Evolutionary conservation across 2,329 filamentous ascomycete species (phyloP).

Genomic region (Aspergillus fijiensis): DNA sequence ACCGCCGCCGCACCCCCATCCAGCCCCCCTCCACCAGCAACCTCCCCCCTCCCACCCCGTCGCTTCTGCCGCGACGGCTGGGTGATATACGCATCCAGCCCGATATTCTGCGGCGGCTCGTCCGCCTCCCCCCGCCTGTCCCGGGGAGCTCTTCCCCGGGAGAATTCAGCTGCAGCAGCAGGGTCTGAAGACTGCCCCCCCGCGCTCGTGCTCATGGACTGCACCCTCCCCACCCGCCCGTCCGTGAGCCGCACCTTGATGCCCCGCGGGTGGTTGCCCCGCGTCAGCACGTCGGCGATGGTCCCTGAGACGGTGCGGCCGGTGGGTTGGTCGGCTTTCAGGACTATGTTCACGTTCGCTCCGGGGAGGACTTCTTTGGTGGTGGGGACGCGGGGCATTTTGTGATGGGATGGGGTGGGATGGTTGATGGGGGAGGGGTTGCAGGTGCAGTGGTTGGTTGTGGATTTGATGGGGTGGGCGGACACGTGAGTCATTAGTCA

Average conservation of each 20-base stretch:
- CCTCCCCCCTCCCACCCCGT: not conserved
- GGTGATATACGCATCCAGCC: constrained; percentile 17
- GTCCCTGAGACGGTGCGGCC: constrained; percentile 67
- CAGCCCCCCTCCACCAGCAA: not conserved
- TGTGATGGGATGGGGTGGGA: not conserved
- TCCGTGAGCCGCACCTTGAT: constrained; percentile 75
- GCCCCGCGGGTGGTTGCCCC: constrained; percentile 71
- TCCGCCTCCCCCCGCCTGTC: not conserved
- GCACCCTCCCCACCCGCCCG: constrained; percentile 72
- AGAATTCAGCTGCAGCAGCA: no score
- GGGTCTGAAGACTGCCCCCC: not conserved
- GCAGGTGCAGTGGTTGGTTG: not conserved
- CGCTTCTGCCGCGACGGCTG: constrained; percentile 6
- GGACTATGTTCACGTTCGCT: constrained; percentile 67
- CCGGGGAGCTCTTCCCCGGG: not conserved
- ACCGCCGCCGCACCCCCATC: not conserved
- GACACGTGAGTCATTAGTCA: no score
- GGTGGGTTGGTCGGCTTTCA: constrained; percentile 74
- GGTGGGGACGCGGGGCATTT: constrained; percentile 21
- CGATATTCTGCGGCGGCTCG: constrained; percentile 8
- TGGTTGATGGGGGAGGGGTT: not conserved
- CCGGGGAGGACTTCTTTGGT: constrained; percentile 47
- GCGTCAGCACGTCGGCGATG: constrained; percentile 67
- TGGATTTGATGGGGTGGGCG: not conserved
- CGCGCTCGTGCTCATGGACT: constrained; percentile 36